Evolutionary conservation across 805 yeast species (phyloP).

Genomic region (Vanderwaltozyma tropicalis): DNA sequence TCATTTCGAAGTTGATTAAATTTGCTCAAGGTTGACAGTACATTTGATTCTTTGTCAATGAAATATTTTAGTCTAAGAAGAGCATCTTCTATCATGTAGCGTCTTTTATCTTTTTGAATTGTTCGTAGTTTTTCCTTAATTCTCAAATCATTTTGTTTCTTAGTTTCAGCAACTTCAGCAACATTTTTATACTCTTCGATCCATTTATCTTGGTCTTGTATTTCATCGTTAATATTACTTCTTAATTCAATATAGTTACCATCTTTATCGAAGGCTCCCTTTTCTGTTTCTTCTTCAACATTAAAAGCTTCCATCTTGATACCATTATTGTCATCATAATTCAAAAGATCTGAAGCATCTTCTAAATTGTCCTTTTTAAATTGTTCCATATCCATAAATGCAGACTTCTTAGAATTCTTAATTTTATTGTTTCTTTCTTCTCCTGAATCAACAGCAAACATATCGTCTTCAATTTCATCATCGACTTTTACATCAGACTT

Average conservation of each 20-base stretch:
- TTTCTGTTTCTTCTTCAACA: constrained; percentile 37
- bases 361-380: constrained; percentile 15
- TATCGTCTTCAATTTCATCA: background rate
- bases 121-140: constrained; percentile 17
- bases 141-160: constrained; percentile 5
- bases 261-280: constrained; percentile 40
- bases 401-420: background rate
- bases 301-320: constrained; percentile 43
- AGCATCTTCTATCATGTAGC: constrained; percentile 19
- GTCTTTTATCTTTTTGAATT: constrained; percentile 8
- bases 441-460: background rate
- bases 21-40: constrained; percentile 37
- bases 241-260: constrained; percentile 38
- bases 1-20: constrained; percentile 23
- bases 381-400: constrained; percentile 13
- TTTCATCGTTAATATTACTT: constrained; percentile 22
- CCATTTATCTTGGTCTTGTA: constrained; percentile 15
- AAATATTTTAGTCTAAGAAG: constrained; percentile 27
- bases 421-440: background rate
- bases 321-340: constrained; percentile 13
- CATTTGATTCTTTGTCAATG: constrained; percentile 39
- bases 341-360: constrained; percentile 4
- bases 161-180: constrained; percentile 8
- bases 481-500: background rate
- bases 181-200: constrained; percentile 13